Base-by-base conservation (phyloP, 2,329 filamentous ascomycete species). In the Scorias spongiosa region DNA sequence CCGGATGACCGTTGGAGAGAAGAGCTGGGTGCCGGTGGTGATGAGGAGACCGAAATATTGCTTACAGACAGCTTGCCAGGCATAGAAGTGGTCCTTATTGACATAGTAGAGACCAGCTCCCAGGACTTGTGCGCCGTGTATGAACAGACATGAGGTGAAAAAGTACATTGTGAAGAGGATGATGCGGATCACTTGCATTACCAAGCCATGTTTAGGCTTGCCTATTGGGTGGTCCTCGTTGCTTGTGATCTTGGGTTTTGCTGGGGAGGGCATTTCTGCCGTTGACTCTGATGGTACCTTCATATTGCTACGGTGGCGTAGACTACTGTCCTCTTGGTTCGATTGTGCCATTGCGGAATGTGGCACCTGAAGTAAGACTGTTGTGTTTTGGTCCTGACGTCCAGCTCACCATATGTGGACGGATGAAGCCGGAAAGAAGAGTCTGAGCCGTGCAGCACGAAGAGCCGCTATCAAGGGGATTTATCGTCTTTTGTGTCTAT, bases 11-110 rank as follows among this genome's bases (percentile, higher is more conserved):
- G 84, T 88, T 6, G 84, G 83, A 20, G 81, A 81, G 81, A 84
- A 93, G 69, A 82, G 83, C 55, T 88, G 75, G 10, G 85, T 93
- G 74, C 89, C 81, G 42, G 80, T 81, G 15, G 80, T 85, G 48
- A 78, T 75, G 46, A 85, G 66, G 26, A 93, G 67, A 48, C 81
- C 84, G 60, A 93, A 93, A 20, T 77, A 81, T 56, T 83, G 76
- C 64, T 93, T 93, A n/a, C 84, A 87, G 58, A 87, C 68, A 42
- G 84, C 78, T 76, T 91, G 88, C 67, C 82, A 91, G 48, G 81
- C 75, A 63, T 93, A 84, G 67, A 82, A 93, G 53, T 80, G 71
- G 45, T 86, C 78, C 51, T 74, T 76, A 63, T 81, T 81, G 59
- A 84, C 65, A 50, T 76, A 76, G 59, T 91, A 91, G 8, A 93